phyloP scores from a whole-genome alignment of 768 basidiomycete species.

The Sporobolomyces pararoseus region DNA sequence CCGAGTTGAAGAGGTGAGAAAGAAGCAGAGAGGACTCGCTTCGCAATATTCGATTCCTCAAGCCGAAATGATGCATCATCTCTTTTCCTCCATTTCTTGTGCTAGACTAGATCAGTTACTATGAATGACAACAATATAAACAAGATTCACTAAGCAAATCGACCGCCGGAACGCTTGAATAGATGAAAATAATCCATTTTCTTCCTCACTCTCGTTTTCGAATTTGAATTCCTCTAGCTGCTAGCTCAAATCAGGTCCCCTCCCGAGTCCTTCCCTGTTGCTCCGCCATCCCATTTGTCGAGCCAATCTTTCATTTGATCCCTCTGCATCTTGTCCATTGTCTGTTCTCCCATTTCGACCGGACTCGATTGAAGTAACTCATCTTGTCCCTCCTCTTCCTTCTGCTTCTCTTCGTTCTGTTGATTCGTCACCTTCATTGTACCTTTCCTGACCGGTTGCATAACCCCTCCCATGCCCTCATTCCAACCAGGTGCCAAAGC shows the following conservation, averaged over 20 bases:
- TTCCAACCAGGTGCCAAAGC: conserved; percentile 82
- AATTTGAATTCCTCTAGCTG: too few species aligned
- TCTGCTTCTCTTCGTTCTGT: conserved; percentile 35
- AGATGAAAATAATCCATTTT: too few species aligned
- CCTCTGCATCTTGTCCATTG: conserved; percentile 44
- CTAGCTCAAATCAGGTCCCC: conserved; percentile 7
- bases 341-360: conserved; percentile 6
- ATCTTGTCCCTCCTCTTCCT: neutral
- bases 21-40: too few species aligned
- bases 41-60: too few species aligned
- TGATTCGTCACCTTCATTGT: conserved; percentile 43
- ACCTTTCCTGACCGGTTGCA: conserved; percentile 54
- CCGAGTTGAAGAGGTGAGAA: too few species aligned
- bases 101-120: too few species aligned
- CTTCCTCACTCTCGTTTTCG: neutral
- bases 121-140: too few species aligned
- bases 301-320: conserved; percentile 76
- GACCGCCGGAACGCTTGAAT: too few species aligned
- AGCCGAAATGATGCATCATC: too few species aligned
- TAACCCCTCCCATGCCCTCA: conserved; percentile 57
- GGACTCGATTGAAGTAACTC: neutral
- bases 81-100: too few species aligned
- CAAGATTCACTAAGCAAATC: too few species aligned
- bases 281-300: conserved; percentile 50
- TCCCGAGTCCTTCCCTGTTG: neutral